phyloP scores from a whole-genome alignment of 106 monocot species.

The Posidonia australis region DNA sequence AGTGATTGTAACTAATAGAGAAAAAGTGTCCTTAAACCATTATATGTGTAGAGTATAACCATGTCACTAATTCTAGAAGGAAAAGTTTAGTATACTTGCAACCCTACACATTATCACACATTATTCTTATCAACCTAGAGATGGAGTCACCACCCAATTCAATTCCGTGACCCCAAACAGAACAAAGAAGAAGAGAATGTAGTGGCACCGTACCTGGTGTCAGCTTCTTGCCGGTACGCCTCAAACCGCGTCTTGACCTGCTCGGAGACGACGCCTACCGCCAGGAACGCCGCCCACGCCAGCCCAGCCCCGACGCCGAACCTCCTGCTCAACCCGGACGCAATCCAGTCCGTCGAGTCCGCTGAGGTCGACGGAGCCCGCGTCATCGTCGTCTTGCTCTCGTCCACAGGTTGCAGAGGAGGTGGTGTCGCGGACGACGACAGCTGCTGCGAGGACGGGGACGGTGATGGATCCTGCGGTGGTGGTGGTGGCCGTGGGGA shows the following conservation, averaged over 20 bases:
- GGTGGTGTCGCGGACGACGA: not conserved
- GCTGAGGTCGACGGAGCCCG: constrained; percentile 1
- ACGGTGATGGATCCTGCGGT: constrained; percentile 2
- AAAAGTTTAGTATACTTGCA: no score
- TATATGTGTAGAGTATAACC: no score
- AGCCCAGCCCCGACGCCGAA: constrained; percentile 93
- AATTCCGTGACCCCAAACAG: not conserved
- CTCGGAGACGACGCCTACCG: constrained; percentile 78
- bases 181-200: not conserved
- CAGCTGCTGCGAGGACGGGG: not conserved
- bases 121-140: no score
- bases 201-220: constrained; percentile 35
- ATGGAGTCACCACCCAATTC: not conserved
- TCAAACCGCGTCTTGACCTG: constrained; percentile 89
- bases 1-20: no score
- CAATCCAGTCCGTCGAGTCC: constrained; percentile 86
- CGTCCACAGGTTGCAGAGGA: not conserved
- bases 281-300: constrained; percentile 86
- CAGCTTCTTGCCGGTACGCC: constrained; percentile 51
- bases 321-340: constrained; percentile 64
- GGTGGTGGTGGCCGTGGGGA: constrained; percentile 3
- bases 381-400: constrained; percentile 4
- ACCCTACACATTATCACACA: no score
- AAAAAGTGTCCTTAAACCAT: no score
- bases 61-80: no score